Evolutionary conservation across 306 rosid species (phyloP), one percentile per base, ranked within the genome.

Genomic region (Medicago arabica): DNA sequence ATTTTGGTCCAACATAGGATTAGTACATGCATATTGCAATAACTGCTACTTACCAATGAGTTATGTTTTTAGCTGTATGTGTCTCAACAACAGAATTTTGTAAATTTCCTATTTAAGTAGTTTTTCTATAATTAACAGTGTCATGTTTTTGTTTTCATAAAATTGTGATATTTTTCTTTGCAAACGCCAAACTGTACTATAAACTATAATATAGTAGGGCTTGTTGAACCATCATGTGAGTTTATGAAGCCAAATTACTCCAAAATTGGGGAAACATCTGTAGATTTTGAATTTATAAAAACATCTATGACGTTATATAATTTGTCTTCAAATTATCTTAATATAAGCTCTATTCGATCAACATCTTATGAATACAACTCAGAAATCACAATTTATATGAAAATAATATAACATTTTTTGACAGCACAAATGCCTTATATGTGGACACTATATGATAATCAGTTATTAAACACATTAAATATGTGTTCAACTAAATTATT

Each of bases 1-100:
- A 55, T 39, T 54, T 54, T 80, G 87, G 83, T 77, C 80, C 75
- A 67, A 67, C 31, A 18, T 43, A 16, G 67, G 67, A 71, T 72
- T 84, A 79, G 43, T 60, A 80, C 80, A 67, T 61, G 71, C 77
- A 84, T 23, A 80, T 83, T 55, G 31, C 61, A 79, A 69, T 54
- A 57, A 13, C 11, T 38, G 23, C 49, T 41, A 41, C 9, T 9
- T 46, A 6, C 40, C 19, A 46, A 31, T 31, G 70, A 46, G 43
- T 69, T 69, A 6, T 69, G 69, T 36, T 47, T 23, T 49, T 9
- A 14, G 75, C 44, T 44, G 70, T 58, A 69, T 19, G 47, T 59
- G 62, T 62, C 62, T 13, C 50, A 68, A 11, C 51, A 68, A 47
- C 46, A 57, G 23, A 28, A 67, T 74, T 74, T 62, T 12, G 38